Conservation (phyloP, 768 basidiomycete species). For the Mycena vulgaris region DNA sequence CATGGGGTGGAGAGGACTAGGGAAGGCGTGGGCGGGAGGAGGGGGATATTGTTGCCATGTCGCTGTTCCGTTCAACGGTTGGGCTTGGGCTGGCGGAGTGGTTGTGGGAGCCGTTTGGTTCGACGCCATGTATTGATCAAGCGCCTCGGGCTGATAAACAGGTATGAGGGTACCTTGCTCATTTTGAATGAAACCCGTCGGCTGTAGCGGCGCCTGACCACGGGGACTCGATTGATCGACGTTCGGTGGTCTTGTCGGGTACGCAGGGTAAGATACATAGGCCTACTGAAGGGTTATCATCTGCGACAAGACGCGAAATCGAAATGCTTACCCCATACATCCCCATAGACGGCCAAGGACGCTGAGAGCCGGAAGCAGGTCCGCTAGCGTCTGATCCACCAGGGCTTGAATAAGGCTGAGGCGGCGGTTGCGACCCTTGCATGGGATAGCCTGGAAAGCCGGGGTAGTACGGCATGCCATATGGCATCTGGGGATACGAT, state of each 20-base stretch:
- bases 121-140: slow-evolving; percentile 77
- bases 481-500: slow-evolving; percentile 65
- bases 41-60: slow-evolving; percentile 53
- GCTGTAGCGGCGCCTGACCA: slow-evolving; percentile 70
- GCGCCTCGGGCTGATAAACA: slow-evolving; percentile 78
- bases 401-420: slow-evolving; percentile 51
- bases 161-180: slow-evolving; percentile 82
- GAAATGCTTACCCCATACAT: slow-evolving; percentile 63
- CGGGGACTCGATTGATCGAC: slow-evolving; percentile 49
- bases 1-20: slow-evolving; percentile 44
- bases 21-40: slow-evolving; percentile 44
- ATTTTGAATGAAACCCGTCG: slow-evolving; percentile 80
- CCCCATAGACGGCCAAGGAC: slow-evolving; percentile 56
- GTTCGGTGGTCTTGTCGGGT: slow-evolving; percentile 52
- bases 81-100: slow-evolving; percentile 43
- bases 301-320: background rate
- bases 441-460: slow-evolving; percentile 62
- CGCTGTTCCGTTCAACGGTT: slow-evolving; percentile 46
- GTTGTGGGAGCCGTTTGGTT: slow-evolving; percentile 48
- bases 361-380: slow-evolving; percentile 48
- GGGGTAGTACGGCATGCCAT: slow-evolving; percentile 66
- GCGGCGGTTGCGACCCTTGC: slow-evolving; percentile 44
- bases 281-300: slow-evolving; percentile 48
- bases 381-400: slow-evolving; percentile 57
- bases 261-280: slow-evolving; percentile 65